Evolutionary conservation across 805 yeast genomes (phyloP).

Genomic region (Cyberlindnera lachancei): DNA sequence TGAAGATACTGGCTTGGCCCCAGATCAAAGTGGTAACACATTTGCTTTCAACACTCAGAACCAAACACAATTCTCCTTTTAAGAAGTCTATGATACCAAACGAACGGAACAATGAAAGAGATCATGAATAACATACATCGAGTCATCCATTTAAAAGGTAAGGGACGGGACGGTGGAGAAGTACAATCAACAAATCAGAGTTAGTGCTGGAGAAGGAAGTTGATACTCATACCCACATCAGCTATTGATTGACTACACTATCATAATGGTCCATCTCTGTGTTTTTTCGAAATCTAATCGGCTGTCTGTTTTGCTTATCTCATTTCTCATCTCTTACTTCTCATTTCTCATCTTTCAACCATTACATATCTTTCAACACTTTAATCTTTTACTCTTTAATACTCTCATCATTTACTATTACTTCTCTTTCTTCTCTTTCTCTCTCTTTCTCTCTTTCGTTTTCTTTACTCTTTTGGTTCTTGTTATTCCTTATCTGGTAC

Average conservation of each 20-base stretch:
- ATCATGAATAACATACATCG: no score
- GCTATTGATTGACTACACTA: no score
- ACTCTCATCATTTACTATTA: background rate
- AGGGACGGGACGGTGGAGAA: no score
- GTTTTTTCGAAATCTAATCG: no score
- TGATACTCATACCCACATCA: no score
- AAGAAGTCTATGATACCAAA: no score
- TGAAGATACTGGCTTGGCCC: slow-evolving; percentile 72
- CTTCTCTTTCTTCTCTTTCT: slow-evolving; percentile 1
- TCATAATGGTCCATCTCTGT: no score
- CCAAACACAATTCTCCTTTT: slow-evolving; percentile 29
- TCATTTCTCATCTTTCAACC: background rate
- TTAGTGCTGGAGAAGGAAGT: no score
- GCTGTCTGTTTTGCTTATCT: background rate
- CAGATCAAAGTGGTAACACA: slow-evolving; percentile 71
- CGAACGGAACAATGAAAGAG: no score
- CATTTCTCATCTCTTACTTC: background rate
- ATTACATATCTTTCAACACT: background rate
- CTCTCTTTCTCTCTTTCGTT: slow-evolving; percentile 1
- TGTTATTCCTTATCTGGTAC: background rate
- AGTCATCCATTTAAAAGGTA: no score
- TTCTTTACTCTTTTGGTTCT: background rate
- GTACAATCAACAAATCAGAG: no score
- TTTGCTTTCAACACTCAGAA: slow-evolving; percentile 78
- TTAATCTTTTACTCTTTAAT: background rate